Percentiles rank a stretch among this genome's conserved stretches.
These are phyloP conservation scores for Persicaria maculosa DNA, from an alignment of 148 eudicot species.

Conservation along the genomic window DNA sequence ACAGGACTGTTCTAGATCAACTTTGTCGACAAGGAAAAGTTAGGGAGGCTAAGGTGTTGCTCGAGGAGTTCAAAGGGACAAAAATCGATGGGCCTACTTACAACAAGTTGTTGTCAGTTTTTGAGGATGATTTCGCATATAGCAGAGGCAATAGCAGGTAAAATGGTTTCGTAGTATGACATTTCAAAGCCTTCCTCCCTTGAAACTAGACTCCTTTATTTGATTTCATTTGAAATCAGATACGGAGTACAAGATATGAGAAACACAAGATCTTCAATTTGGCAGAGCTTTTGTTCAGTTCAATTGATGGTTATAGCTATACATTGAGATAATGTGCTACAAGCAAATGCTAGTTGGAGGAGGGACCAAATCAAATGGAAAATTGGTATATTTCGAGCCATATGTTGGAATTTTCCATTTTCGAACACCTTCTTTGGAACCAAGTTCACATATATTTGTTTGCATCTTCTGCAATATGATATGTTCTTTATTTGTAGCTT, in stretches of 20 bases:
- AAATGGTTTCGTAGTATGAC: neutral
- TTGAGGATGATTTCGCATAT: constrained; percentile 28
- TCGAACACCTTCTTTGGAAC: neutral
- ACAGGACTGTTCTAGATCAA: constrained; percentile 58
- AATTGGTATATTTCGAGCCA: neutral
- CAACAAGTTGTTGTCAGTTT: constrained; percentile 32
- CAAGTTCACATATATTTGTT: neutral
- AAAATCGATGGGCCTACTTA: constrained; percentile 38
- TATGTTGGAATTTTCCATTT: neutral
- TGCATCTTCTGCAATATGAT: neutral
- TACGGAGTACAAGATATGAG: neutral
- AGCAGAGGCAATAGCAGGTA: constrained; percentile 9
- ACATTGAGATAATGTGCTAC: neutral
- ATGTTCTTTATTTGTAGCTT: neutral
- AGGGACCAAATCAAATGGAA: neutral
- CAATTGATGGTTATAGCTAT: neutral
- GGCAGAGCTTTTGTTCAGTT: neutral
- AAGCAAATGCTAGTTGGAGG: neutral
- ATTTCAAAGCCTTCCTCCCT: neutral
- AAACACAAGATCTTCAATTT: neutral
- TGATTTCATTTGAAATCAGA: neutral
- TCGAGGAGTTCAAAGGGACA: constrained; percentile 51
- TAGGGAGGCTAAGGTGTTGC: constrained; percentile 43
- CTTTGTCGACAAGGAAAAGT: constrained; percentile 36
- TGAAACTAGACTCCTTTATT: neutral